These are phyloP conservation scores for Rhizodiscina lignyota DNA, from an alignment of 495 filamentous ascomycete species.

Conservation along the genomic window DNA sequence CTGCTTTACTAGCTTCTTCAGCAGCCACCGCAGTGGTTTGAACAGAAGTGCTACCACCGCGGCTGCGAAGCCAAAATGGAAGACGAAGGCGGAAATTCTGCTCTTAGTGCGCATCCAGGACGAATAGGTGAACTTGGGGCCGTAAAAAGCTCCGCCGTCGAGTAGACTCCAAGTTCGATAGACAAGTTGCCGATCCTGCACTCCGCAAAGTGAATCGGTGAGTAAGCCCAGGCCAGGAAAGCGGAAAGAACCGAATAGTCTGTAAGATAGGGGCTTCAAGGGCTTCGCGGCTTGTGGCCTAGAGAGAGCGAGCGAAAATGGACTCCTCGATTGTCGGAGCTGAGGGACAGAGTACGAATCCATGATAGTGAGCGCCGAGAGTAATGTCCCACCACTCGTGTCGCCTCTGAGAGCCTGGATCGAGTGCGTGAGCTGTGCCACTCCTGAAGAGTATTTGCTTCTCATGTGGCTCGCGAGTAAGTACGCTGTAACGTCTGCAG, in stretches of 20 bases:
- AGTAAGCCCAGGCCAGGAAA: conserved; percentile 47
- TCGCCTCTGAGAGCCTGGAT: conserved; percentile 8
- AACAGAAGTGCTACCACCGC: conserved; percentile 34
- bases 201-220: conserved; percentile 36
- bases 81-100: conserved; percentile 30
- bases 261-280: conserved; percentile 7
- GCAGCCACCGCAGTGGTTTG: conserved; percentile 30
- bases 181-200: conserved; percentile 45
- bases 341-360: conserved; percentile 43
- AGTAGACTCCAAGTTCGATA: conserved; percentile 58
- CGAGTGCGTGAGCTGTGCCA: conserved; percentile 15
- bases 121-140: conserved; percentile 48
- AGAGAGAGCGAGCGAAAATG: conserved; percentile 53
- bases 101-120: conserved; percentile 47
- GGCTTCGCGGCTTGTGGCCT: not conserved
- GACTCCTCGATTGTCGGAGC: conserved; percentile 34
- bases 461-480: conserved; percentile 47
- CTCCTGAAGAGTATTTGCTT: no score
- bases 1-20: conserved; percentile 31
- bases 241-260: conserved; percentile 37
- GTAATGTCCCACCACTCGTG: conserved; percentile 60
- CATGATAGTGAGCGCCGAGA: conserved; percentile 44
- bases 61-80: conserved; percentile 34
- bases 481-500: conserved; percentile 65
- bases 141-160: conserved; percentile 39